Conservation (phyloP, 805 yeast genomes). For the Saccharomycopsis sp. region DNA sequence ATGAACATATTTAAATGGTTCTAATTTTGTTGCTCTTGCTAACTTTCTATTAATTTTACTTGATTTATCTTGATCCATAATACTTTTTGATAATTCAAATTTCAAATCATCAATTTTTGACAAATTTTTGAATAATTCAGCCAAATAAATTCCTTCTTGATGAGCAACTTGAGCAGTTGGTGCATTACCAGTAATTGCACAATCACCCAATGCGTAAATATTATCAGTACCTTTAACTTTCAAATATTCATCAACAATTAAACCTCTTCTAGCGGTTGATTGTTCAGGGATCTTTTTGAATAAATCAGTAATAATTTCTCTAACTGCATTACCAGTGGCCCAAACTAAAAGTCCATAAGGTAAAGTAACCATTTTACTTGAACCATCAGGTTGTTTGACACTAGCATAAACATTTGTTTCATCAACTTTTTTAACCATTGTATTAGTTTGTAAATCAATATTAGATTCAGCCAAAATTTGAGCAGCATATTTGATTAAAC, state of each 20-base stretch:
- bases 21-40: constrained; percentile 27
- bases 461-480: constrained; percentile 58
- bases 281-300: constrained; percentile 63
- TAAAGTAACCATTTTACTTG: constrained; percentile 43
- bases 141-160: constrained; percentile 83
- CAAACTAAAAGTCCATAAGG: constrained; percentile 92
- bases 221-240: constrained; percentile 73
- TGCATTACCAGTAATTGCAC: constrained; percentile 77
- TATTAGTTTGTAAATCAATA: constrained; percentile 68
- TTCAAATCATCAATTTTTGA: constrained; percentile 51
- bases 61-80: constrained; percentile 32
- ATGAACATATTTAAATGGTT: constrained; percentile 72
- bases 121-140: constrained; percentile 55
- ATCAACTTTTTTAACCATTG: constrained; percentile 83
- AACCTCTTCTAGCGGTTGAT: constrained; percentile 82
- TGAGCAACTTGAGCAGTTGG: constrained; percentile 98
- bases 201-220: constrained; percentile 88
- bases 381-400: constrained; percentile 48
- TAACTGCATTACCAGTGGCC: constrained; percentile 96
- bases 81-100: constrained; percentile 28
- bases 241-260: constrained; percentile 72
- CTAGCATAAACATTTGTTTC: constrained; percentile 59
- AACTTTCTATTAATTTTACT: constrained; percentile 32
- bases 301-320: constrained; percentile 60
- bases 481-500: constrained; percentile 69